Percentiles rank a stretch among this genome's conserved stretches.
These are phyloP conservation scores for Multifurca ochricompacta DNA, from an alignment of 768 basidiomycete species.

Conservation along the genomic window DNA sequence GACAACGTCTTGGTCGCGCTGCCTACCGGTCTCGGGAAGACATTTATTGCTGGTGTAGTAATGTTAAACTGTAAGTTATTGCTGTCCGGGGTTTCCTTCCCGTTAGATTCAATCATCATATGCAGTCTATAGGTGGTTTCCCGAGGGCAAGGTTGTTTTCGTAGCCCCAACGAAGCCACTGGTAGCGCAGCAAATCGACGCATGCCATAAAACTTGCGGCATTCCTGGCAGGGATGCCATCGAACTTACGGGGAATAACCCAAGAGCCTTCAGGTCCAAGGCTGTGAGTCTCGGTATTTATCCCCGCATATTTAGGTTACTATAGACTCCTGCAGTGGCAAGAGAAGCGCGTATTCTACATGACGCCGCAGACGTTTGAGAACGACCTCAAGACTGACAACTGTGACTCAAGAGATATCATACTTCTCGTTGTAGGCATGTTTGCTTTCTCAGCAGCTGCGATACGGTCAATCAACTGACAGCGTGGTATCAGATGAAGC, in stretches of 20 bases:
- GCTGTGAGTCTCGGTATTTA: conserved; percentile 39
- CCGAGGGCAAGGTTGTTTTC: conserved; percentile 86
- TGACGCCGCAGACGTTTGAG: conserved; percentile 91
- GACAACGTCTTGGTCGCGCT: conserved; percentile 92
- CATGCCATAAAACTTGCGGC: conserved; percentile 89
- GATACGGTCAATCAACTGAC: neutral
- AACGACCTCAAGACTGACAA: conserved; percentile 72
- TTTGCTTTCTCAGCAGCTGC: neutral
- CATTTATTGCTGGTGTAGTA: conserved; percentile 93
- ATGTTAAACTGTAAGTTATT: conserved; percentile 82
- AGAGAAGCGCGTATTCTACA: conserved; percentile 83
- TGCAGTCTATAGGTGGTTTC: conserved; percentile 86
- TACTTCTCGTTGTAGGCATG: conserved; percentile 83
- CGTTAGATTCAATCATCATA: conserved; percentile 6
- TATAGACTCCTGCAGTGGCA: conserved; percentile 46
- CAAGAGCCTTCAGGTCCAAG: conserved; percentile 43
- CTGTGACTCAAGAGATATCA: conserved; percentile 72
- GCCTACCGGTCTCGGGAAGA: conserved; percentile 96
- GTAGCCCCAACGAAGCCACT: conserved; percentile 95
- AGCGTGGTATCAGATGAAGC: conserved; percentile 65
- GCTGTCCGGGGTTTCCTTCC: neutral
- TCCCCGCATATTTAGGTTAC: neutral
- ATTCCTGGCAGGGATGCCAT: conserved; percentile 81
- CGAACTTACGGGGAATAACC: conserved; percentile 78
- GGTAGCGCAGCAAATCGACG: conserved; percentile 90